phyloP scores from a whole-genome alignment of 768 basidiomycete species.

The Infundibulicybe gibba region DNA sequence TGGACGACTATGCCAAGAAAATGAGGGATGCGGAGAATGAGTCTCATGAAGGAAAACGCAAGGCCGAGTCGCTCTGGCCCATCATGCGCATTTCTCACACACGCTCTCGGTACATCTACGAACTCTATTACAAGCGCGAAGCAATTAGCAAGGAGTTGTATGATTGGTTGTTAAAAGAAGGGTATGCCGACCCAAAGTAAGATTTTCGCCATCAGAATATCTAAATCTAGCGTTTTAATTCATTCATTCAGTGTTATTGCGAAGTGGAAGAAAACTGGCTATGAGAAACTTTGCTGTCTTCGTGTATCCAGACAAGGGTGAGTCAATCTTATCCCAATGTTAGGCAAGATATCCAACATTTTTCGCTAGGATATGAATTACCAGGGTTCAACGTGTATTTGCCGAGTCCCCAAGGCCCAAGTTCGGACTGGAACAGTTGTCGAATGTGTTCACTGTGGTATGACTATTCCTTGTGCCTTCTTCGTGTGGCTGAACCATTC shows the following conservation, averaged over 20 bases:
- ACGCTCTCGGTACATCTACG: slow-evolving; percentile 94
- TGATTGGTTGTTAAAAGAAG: slow-evolving; percentile 97
- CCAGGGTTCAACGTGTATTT: slow-evolving; percentile 96
- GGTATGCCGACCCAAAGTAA: slow-evolving; percentile 94
- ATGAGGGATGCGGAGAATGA: slow-evolving; percentile 99
- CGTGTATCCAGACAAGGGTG: slow-evolving; percentile 95
- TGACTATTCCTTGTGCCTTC: slow-evolving; percentile 25
- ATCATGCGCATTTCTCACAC: slow-evolving; percentile 99
- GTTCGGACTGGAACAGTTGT: slow-evolving; percentile 88
- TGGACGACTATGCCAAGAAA: slow-evolving; percentile 98
- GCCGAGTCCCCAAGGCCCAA: slow-evolving; percentile 93
- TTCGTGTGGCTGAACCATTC: slow-evolving; percentile 9
- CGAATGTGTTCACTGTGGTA: slow-evolving; percentile 96
- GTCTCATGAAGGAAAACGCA: slow-evolving; percentile 96
- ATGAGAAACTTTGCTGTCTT: slow-evolving; percentile 96
- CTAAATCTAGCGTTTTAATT: slow-evolving; percentile 4
- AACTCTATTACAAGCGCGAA: slow-evolving; percentile 98
- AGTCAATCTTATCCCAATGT: slow-evolving; percentile 12
- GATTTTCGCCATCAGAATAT: slow-evolving; percentile 24
- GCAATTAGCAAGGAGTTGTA: slow-evolving; percentile 91
- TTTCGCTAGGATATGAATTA: slow-evolving; percentile 92
- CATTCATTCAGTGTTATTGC: slow-evolving; percentile 73
- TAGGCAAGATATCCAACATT: background rate
- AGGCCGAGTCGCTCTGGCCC: slow-evolving; percentile 90
- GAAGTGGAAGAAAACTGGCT: slow-evolving; percentile 99